These are phyloP conservation scores for Cystofilobasidium ferigula DNA, from an alignment of 768 basidiomycete genomes.

Conservation along the genomic window DNA sequence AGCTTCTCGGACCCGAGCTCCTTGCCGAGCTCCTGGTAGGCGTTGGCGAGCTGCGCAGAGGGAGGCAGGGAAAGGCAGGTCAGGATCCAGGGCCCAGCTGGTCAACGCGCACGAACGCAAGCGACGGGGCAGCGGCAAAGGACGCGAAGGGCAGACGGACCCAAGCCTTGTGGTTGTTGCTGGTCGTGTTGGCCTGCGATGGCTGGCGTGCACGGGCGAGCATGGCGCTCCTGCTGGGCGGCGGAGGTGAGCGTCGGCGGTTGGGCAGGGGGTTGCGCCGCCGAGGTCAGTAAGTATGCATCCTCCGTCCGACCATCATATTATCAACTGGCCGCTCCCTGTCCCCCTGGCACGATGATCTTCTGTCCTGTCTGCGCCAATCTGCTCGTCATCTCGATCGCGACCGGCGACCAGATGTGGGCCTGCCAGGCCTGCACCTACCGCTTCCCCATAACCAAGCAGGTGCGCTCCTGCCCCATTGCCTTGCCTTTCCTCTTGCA, in stretches of 20 bases:
- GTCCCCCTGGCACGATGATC: too few species aligned
- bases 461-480: conserved; percentile 43
- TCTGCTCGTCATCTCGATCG: conserved; percentile 26
- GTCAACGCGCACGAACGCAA: too few species aligned
- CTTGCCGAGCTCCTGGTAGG: conserved; percentile 94
- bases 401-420: conserved; percentile 27
- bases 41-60: conserved; percentile 61
- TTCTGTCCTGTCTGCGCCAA: conserved; percentile 26
- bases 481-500: not conserved
- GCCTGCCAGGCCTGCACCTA: conserved; percentile 83
- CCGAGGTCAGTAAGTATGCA: too few species aligned
- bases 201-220: not conserved
- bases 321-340: too few species aligned
- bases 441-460: conserved; percentile 81
- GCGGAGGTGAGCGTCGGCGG: not conserved
- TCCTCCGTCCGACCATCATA: too few species aligned
- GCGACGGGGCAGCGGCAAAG: not conserved
- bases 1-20: conserved; percentile 84
- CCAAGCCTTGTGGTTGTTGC: conserved; percentile 4
- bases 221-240: not conserved
- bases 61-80: not conserved
- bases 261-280: too few species aligned
- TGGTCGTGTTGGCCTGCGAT: not conserved
- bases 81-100: not conserved
- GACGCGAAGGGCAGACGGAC: not conserved